Evolutionary conservation across 805 yeast species (phyloP).

Genomic region (Barnettozyma wickerhamii): DNA sequence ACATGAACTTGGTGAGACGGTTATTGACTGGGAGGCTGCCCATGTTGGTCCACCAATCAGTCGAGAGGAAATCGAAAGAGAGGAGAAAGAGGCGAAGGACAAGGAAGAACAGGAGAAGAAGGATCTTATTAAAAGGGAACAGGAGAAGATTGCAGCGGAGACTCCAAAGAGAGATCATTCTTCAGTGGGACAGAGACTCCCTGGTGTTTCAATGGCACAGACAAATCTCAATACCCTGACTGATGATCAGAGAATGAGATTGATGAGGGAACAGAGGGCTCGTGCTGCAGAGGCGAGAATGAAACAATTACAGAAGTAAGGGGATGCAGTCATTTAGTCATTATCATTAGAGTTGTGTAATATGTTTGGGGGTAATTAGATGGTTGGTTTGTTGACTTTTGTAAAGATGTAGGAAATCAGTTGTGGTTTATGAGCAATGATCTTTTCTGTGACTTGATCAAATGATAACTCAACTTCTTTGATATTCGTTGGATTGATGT

Average conservation of each 20-base stretch:
- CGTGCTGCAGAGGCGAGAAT: conserved; percentile 93
- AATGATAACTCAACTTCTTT: conserved; percentile 17
- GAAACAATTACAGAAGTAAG: conserved; percentile 25
- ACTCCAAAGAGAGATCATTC: conserved; percentile 9
- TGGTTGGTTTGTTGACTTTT: conserved; percentile 29
- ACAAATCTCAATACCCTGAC: conserved; percentile 56
- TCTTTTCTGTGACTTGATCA: conserved; percentile 31
- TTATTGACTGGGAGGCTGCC: conserved; percentile 65
- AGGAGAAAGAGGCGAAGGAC: conserved; percentile 32
- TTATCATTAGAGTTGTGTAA: neutral
- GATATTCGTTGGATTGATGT: conserved; percentile 45
- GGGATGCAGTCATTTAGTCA: neutral
- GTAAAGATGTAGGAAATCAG: conserved; percentile 39
- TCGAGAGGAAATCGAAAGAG: conserved; percentile 50
- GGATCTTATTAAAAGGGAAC: conserved; percentile 37
- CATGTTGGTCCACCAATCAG: conserved; percentile 57
- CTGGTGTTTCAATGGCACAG: conserved; percentile 27
- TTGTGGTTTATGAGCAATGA: conserved; percentile 23
- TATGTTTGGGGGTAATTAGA: conserved; percentile 4
- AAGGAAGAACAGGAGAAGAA: conserved; percentile 37
- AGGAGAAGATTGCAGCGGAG: conserved; percentile 39
- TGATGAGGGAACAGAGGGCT: conserved; percentile 93
- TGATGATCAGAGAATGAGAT: conserved; percentile 66
- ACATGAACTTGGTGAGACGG: conserved; percentile 58
- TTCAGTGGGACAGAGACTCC: conserved; percentile 36